Base-by-base conservation (phyloP, 78 protist species). In the Salpingoeca rosetta region DNA sequence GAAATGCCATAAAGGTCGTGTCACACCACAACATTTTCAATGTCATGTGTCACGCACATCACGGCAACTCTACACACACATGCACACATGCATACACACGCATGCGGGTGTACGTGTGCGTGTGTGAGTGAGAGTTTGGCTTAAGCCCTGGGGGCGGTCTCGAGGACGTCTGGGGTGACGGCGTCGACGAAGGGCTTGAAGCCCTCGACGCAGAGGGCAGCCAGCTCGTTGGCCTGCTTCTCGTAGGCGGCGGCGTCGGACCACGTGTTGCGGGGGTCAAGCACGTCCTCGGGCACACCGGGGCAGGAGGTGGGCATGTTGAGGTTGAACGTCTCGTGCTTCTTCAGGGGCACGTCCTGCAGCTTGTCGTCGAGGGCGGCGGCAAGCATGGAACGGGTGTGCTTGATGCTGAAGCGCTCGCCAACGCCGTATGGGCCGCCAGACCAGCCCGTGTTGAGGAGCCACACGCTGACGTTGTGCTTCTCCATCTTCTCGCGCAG, bases 341-440 rank as follows among this genome's bases (percentile, higher is more conserved):
- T n/a, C 24, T 56, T 82, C 76, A 85, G 85, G 80, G 73, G 42
- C 0, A 85, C 84, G 82, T 93, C 83, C 41, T 51, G 90, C 36
- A 96, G 93, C 37, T 78, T 83, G 42, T 97, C 97, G 77, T 89
- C 44, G 92, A 92, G 94, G 91, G 95, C 94, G 65, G 98, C 96
- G 83, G 92, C 96, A 43, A 96, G 84, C 87, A 94, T 91, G 77
- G 95, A 91, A 82, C 98, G 95, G 41, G 98, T 94, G 92, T 86
- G 73, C 76, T 90, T 82, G 38, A 96, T 82, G 73, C 76, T 84
- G 89, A 93, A 89, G 83, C 98, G 96, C 51, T 82, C 83, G 38
- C 94, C 94, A 51, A 90, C 90, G 72, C 96, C 97, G 88, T 91
- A 86, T 31, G 86, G 41, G 72, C 98, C 98, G 28, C 96, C 92